Evolutionary conservation across 2,329 filamentous ascomycete species (phyloP).

Genomic region (Tolypocladium nubicola): DNA sequence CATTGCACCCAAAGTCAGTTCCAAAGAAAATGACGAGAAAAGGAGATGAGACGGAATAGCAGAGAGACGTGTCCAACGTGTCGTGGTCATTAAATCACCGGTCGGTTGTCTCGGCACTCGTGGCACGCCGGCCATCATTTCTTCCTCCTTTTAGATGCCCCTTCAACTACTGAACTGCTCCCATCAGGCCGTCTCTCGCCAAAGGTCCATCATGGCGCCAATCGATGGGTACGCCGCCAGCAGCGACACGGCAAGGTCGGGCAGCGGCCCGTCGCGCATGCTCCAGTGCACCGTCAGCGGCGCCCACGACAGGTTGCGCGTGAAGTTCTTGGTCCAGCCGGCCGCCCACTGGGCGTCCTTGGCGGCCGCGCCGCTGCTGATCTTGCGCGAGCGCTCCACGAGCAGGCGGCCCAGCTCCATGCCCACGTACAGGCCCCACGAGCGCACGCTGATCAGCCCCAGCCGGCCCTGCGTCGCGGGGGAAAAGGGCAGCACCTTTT

Average conservation of each 20-base stretch:
- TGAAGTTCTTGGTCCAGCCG: slow-evolving; percentile 55
- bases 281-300: slow-evolving; percentile 82
- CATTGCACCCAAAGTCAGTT: neutral
- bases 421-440: slow-evolving; percentile 70
- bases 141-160: neutral
- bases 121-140: neutral
- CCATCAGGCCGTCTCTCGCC: slow-evolving; percentile 25
- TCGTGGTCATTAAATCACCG: neutral
- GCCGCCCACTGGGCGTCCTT: slow-evolving; percentile 30
- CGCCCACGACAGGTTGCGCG: slow-evolving; percentile 64
- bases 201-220: slow-evolving; percentile 34
- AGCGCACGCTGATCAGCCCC: slow-evolving; percentile 63
- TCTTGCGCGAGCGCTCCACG: slow-evolving; percentile 31
- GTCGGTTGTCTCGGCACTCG: neutral
- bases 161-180: neutral
- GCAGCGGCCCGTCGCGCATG: slow-evolving; percentile 47
- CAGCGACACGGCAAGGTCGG: slow-evolving; percentile 28
- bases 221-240: slow-evolving; percentile 33
- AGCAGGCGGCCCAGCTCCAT: slow-evolving; percentile 62
- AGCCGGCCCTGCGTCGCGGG: slow-evolving; percentile 48
- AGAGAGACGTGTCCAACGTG: neutral
- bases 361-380: slow-evolving; percentile 18
- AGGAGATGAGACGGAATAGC: neutral
- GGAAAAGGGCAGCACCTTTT: slow-evolving; percentile 55
- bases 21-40: too few relatives aligned